Conservation (phyloP, 2,329 filamentous ascomycete species). For the Colletotrichum endophyticum region DNA sequence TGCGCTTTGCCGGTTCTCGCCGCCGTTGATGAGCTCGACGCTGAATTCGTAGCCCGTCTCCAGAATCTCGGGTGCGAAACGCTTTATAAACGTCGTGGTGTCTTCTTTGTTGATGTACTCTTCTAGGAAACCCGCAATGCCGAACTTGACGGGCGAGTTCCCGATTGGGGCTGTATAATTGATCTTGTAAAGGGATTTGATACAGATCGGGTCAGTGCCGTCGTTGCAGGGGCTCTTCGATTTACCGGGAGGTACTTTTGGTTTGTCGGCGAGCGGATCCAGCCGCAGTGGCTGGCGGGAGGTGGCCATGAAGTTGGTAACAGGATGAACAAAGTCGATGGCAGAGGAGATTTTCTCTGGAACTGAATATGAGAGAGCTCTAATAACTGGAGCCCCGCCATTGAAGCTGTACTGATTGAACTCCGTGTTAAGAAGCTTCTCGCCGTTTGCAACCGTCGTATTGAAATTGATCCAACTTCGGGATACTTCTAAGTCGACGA, state of each 20-base stretch:
- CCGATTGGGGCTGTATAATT: constrained; percentile 31
- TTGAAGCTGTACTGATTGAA: constrained; percentile 47
- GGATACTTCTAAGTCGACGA: constrained; percentile 33
- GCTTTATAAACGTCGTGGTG: constrained; percentile 40
- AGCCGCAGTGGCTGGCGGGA: not conserved
- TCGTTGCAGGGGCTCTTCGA: not conserved
- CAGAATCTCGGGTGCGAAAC: constrained; percentile 39
- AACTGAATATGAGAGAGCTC: constrained; percentile 48
- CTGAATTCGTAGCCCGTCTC: constrained; percentile 42
- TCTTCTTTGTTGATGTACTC: constrained; percentile 51
- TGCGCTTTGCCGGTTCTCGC: constrained; percentile 44
- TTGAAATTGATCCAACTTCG: constrained; percentile 49
- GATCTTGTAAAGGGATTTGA: constrained; percentile 51
- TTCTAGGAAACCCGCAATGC: constrained; percentile 55
- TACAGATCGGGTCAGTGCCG: constrained; percentile 40
- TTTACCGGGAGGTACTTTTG: not conserved
- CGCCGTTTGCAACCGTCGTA: constrained; percentile 41
- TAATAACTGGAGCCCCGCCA: constrained; percentile 39
- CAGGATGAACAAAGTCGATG: constrained; percentile 52
- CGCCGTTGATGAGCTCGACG: constrained; percentile 46
- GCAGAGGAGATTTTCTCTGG: constrained; percentile 40
- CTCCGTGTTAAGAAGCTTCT: constrained; percentile 39
- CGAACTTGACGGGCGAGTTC: constrained; percentile 43
- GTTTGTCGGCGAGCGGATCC: not conserved
- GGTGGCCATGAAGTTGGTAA: constrained; percentile 55